Evolutionary conservation across 352 stramenopile genomes (phyloP).

Genomic region (Detonula confervacea): DNA sequence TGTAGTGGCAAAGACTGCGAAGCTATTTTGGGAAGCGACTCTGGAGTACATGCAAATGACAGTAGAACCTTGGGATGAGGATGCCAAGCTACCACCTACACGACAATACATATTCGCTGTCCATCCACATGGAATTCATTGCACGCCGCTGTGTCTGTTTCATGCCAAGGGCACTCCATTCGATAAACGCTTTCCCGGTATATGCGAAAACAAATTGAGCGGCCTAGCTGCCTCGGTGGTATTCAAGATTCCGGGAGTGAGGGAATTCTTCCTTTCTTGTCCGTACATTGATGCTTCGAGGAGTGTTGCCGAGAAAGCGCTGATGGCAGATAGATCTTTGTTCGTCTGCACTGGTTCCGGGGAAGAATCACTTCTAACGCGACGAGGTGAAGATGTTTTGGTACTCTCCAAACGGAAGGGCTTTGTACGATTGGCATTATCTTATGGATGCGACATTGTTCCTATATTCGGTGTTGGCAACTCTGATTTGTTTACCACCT

Average conservation of each 20-base stretch:
- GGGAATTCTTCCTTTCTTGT: constrained; percentile 64
- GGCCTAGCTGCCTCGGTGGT: constrained; percentile 63
- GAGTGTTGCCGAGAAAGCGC: constrained; percentile 29
- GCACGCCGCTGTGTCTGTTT: constrained; percentile 48
- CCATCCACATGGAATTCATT: constrained; percentile 72
- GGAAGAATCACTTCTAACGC: constrained; percentile 63
- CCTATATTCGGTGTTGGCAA: constrained; percentile 64
- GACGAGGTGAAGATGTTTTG: constrained; percentile 49
- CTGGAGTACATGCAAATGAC: constrained; percentile 48
- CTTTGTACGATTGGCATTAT: constrained; percentile 66
- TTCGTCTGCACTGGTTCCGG: constrained; percentile 65
- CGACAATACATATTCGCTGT: constrained; percentile 60
- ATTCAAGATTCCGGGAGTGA: constrained; percentile 63
- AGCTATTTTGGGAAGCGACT: constrained; percentile 23
- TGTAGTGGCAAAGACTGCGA: constrained; percentile 18
- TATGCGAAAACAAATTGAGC: constrained; percentile 48
- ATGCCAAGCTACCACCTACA: constrained; percentile 27
- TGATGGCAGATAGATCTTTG: constrained; percentile 46
- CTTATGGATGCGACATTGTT: constrained; percentile 51
- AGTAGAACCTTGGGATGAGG: constrained; percentile 21
- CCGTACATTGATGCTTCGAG: constrained; percentile 66
- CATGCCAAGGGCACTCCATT: constrained; percentile 44
- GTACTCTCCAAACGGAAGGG: constrained; percentile 69
- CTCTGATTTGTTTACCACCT: constrained; percentile 55
- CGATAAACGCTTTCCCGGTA: constrained; percentile 52